Base-by-base conservation (phyloP, 352 stramenopile species). In the Globisporangium nagaii region DNA sequence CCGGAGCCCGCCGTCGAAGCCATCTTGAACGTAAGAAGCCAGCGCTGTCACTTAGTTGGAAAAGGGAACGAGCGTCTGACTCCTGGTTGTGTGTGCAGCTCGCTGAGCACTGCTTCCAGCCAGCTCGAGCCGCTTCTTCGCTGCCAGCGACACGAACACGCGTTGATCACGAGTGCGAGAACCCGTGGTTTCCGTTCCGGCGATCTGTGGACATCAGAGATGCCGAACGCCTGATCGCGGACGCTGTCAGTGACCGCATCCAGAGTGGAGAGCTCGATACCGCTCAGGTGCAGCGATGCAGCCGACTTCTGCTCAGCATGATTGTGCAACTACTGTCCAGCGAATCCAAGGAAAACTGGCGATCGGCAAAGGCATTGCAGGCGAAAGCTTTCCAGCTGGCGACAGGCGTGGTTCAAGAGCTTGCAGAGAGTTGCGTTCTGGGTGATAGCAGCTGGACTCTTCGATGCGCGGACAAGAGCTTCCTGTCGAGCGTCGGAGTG, bases 181-280 rank as follows among this genome's bases (percentile, higher is more conserved):
- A 48, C n/a, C 42, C 65, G 13, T 87, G 76, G 76, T 70, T 82
- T 9, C 76, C 74, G 6, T 80, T 85, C 58, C 62, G 74, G n/a
- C 58, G 67, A 22, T 39, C 51, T 1, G 68, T 62, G 22, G 30
- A 35, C 17, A 5, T 39, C 3, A 36, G 45, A 3, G 30, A 57
- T 13, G 56, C 69, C 5, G 50, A 47, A 11, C 27, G 70, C 7
- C 41, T 82, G 15, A 51, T 82, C 9, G 10, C 24, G 7, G 57
- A 71, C 44, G 58, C 57, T 9, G 32, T 73, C 4, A 37, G 1
- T 17, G 41, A 42, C 9, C 52, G 60, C 17, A 12, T 54, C 9
- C 34, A 19, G 15, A 45, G 25, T 13, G 54, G 53, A 20, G 31
- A 54, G 13, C 35, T 73, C 9, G 22, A 47, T 15, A 17, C 25